Evolutionary conservation across 169 alveolate genomes (phyloP), one percentile per base, ranked within the genome.

Genomic region (Eimeria maxima): DNA sequence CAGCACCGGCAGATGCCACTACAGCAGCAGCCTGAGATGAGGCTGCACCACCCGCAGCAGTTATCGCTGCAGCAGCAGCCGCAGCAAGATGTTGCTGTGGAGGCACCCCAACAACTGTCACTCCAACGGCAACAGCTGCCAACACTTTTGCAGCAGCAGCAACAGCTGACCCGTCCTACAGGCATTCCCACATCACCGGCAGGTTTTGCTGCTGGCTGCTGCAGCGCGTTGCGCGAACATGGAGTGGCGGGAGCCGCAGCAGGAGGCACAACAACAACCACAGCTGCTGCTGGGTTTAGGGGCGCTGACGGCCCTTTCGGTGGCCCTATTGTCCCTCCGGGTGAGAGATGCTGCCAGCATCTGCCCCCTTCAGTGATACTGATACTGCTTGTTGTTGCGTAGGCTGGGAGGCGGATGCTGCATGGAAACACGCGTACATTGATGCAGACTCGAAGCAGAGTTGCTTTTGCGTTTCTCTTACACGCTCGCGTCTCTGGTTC

Each of bases 111-210:
- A 57, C 92, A 84, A 76, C 13, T 55, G 29, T n/a, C 73, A 13
- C 20, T 57, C 22, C 73, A n/a, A 53, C 92, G 57, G 92, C 92
- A 84, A 55, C 92, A 84, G 74, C 78, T 44, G 55, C 92, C 50
- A 33, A 29, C 92, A 10, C n/a, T 84, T 27, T 42, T 44, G 92
- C 92, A 55, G 76, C 92, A 84, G 38, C 76, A 50, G 78, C 73
- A 55, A 44, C 92, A 84, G 78, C 76, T 55, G 44, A 38, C 73
- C 38, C 73, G 29, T 44, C 33, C 92, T 22, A 57, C 73, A 27
- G 74, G 69, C 44, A 50, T 50, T 47, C 57, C 89, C 47, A 20
- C 89, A 10, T 22, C 89, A 10, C 47, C 69, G 24, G 50, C 89
- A 45, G 89, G 69, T n/a, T 44, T 50, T 80, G 67, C 89, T 50